These are phyloP conservation scores for Lagerstroemia speciosa DNA, from an alignment of 345 rosid genomes.

Conservation along the genomic window DNA sequence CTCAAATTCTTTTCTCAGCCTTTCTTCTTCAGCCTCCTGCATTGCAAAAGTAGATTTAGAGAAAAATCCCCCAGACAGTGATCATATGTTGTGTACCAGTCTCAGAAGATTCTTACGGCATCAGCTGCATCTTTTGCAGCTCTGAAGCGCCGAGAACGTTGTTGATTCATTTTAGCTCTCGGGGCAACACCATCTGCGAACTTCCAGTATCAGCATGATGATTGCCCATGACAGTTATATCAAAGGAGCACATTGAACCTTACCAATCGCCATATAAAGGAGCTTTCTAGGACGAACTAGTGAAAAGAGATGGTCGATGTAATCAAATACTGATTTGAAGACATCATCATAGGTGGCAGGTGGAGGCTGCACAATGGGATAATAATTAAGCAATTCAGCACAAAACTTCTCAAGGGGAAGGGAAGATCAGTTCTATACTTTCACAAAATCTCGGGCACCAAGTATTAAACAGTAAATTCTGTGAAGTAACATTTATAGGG, in stretches of 20 bases:
- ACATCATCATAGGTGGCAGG: slow-evolving; percentile 93
- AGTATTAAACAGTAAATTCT: neutral
- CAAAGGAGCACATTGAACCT: slow-evolving; percentile 15
- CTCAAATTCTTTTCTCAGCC: slow-evolving; percentile 73
- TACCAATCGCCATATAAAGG: slow-evolving; percentile 92
- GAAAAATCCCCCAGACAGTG: neutral
- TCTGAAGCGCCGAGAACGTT: slow-evolving; percentile 85
- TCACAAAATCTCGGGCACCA: neutral
- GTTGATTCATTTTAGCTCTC: slow-evolving; percentile 99
- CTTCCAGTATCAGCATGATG: slow-evolving; percentile 5
- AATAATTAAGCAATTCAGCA: neutral
- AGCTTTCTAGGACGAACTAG: slow-evolving; percentile 97
- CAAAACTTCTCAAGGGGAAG: neutral
- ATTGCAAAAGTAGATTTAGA: slow-evolving; percentile 1
- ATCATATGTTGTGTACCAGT: neutral
- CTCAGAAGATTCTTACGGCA: slow-evolving; percentile 43
- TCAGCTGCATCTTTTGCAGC: slow-evolving; percentile 98
- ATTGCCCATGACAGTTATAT: neutral
- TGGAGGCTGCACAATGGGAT: slow-evolving; percentile 50
- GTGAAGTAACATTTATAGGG: neutral
- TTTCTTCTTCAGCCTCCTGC: slow-evolving; percentile 93
- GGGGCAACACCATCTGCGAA: slow-evolving; percentile 95
- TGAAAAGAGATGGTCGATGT: slow-evolving; percentile 80
- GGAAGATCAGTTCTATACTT: neutral
- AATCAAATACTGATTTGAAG: slow-evolving; percentile 71